These are phyloP conservation scores for Emericellopsis cladophorae DNA, from an alignment of 2,329 filamentous ascomycete genomes.

Conservation along the genomic window DNA sequence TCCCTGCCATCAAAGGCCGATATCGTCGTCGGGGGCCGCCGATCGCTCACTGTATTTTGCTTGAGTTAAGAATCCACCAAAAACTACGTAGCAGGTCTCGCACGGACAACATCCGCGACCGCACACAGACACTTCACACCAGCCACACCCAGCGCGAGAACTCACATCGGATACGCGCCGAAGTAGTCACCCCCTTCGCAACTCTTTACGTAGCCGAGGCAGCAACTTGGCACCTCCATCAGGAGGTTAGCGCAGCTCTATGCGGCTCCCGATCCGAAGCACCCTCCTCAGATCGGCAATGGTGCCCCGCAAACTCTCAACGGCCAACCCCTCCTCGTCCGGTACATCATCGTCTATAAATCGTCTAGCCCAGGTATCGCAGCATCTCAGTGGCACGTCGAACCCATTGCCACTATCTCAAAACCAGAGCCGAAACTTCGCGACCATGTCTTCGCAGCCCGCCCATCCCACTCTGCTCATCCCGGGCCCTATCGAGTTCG, in stretches of 20 bases:
- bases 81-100: no score
- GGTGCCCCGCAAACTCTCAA: slow-evolving; percentile 15
- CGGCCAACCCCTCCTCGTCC: slow-evolving; percentile 14
- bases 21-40: neutral
- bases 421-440: slow-evolving; percentile 1
- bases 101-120: no score
- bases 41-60: neutral
- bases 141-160: no score
- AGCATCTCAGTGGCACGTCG: slow-evolving; percentile 10
- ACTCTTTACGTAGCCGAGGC: neutral
- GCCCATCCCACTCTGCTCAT: slow-evolving; percentile 71
- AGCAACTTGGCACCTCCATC: neutral
- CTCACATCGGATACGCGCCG: no score
- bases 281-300: slow-evolving; percentile 14
- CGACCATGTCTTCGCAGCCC: slow-evolving; percentile 49
- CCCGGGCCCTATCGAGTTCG: slow-evolving; percentile 94
- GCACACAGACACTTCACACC: no score
- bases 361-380: slow-evolving; percentile 15
- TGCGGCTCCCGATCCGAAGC: slow-evolving; percentile 2
- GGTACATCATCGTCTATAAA: slow-evolving; percentile 1
- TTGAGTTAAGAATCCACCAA: no score
- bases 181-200: no score
- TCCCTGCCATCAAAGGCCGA: neutral
- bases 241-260: slow-evolving; percentile 1
- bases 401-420: slow-evolving; percentile 6